Percentiles rank a stretch among this genome's conserved stretches.
Evolutionary conservation across 2,329 filamentous ascomycete species (phyloP).

Genomic region (Stagonosporopsis vannaccii): DNA sequence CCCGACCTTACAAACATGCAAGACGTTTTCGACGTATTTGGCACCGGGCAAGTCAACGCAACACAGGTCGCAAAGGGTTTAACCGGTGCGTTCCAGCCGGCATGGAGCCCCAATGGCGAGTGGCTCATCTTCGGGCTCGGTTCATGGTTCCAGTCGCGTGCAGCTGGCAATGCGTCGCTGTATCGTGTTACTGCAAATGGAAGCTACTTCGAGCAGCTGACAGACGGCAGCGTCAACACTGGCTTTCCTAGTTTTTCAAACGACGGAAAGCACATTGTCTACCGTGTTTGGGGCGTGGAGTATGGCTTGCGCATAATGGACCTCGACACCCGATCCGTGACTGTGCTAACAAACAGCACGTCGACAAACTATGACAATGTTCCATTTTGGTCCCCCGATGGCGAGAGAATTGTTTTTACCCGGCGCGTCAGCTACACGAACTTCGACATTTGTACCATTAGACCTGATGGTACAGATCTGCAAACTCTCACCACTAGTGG

Average conservation of each 20-base stretch:
- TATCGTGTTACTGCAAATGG: too few species aligned
- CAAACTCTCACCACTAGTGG: conserved; percentile 43
- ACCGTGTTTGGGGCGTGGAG: conserved; percentile 2
- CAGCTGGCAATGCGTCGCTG: too few species aligned
- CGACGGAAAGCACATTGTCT: conserved; percentile 49
- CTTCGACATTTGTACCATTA: conserved; percentile 54
- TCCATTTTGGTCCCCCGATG: conserved; percentile 51
- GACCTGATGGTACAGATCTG: conserved; percentile 51
- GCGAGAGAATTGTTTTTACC: conserved; percentile 51
- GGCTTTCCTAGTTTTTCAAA: conserved; percentile 53
- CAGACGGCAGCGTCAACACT: conserved; percentile 46
- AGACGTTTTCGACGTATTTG: conserved; percentile 36
- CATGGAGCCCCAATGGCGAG: too few species aligned
- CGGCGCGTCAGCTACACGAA: conserved; percentile 44
- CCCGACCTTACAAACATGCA: conserved; percentile 36
- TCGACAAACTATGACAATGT: conserved; percentile 43
- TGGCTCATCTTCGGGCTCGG: conserved; percentile 50
- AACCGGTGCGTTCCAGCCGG: too few species aligned
- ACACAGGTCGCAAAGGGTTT: neutral
- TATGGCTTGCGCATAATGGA: conserved; percentile 47
- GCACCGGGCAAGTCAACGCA: conserved; percentile 23
- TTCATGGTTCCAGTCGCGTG: conserved; percentile 48
- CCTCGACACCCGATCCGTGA: conserved; percentile 32
- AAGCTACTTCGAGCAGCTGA: conserved; percentile 40
- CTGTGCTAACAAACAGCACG: conserved; percentile 47